Evolutionary conservation across 495 filamentous ascomycete species (phyloP).

Genomic region (Penicillium nucicola): DNA sequence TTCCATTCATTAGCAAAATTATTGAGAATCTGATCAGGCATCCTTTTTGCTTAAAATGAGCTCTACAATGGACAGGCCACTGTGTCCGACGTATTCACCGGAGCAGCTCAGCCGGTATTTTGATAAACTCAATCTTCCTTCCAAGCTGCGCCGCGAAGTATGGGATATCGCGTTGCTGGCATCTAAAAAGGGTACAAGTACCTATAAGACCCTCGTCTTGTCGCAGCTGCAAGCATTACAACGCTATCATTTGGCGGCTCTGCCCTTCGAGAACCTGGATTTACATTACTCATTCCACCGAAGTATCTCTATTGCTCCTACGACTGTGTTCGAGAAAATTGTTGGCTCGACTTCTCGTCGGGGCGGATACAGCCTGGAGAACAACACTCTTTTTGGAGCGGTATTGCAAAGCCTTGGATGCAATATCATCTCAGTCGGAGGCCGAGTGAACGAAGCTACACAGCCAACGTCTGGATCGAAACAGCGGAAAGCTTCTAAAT

Average conservation of each 20-base stretch:
- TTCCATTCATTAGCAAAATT: too few relatives aligned
- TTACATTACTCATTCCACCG: constrained; percentile 44
- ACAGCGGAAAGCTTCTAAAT: constrained; percentile 14
- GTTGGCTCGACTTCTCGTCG: constrained; percentile 39
- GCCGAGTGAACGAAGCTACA: too few relatives aligned
- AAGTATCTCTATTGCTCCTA: too few relatives aligned
- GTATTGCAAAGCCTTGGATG: constrained; percentile 60
- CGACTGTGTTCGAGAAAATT: constrained; percentile 52
- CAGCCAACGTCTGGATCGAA: constrained; percentile 17
- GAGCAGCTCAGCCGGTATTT: constrained; percentile 15
- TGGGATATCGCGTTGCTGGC: background rate
- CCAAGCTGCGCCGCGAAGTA: background rate
- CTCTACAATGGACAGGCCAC: constrained; percentile 7
- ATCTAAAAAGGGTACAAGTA: background rate
- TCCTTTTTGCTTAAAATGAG: background rate
- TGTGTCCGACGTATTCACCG: constrained; percentile 8
- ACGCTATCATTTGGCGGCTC: constrained; percentile 45
- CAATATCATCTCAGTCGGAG: constrained; percentile 20
- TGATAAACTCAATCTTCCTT: constrained; percentile 15
- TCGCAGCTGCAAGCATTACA: constrained; percentile 12
- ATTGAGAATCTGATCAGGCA: too few relatives aligned
- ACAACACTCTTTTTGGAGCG: constrained; percentile 57
- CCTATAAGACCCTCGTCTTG: constrained; percentile 4
- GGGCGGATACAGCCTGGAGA: constrained; percentile 76
- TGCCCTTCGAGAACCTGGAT: constrained; percentile 64